phyloP scores from a whole-genome alignment of 2,329 filamentous ascomycete genomes.

The Alternaria gansuensis region DNA sequence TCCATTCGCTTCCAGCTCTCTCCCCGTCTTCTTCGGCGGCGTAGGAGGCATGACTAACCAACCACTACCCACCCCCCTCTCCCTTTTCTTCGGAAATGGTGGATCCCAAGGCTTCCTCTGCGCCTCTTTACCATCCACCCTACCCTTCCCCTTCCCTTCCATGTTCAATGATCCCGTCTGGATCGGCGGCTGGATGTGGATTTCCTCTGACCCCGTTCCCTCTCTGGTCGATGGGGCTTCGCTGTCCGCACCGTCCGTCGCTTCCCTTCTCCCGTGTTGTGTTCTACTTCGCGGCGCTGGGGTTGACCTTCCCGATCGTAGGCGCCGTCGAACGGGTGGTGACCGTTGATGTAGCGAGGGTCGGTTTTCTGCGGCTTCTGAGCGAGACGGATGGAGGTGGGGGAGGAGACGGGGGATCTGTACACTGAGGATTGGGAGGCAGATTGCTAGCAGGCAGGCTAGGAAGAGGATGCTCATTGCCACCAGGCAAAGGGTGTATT shows the following conservation, averaged over 20 bases:
- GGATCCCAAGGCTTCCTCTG: slow-evolving; percentile 41
- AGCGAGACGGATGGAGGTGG: slow-evolving; percentile 5
- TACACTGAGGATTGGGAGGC: slow-evolving; percentile 37
- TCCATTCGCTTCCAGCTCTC: slow-evolving; percentile 1
- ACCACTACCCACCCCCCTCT: neutral
- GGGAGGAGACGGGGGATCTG: slow-evolving; percentile 28
- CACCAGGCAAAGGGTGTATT: neutral
- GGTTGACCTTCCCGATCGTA: slow-evolving; percentile 10
- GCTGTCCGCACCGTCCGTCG: slow-evolving; percentile 22
- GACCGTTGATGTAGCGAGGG: slow-evolving; percentile 22
- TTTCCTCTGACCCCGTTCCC: slow-evolving; percentile 8
- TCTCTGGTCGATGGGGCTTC: slow-evolving; percentile 10
- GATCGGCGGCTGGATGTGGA: neutral
- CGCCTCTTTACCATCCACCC: neutral
- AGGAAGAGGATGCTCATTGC: slow-evolving; percentile 30
- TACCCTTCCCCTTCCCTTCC: slow-evolving; percentile 7
- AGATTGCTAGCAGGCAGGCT: slow-evolving; percentile 31
- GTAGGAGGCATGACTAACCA: slow-evolving; percentile 14
- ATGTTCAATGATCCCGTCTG: neutral
- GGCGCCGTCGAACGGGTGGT: slow-evolving; percentile 20
- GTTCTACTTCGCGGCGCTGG: neutral
- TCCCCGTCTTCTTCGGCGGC: slow-evolving; percentile 1
- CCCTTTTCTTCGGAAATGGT: slow-evolving; percentile 29
- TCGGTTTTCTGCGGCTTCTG: slow-evolving; percentile 27
- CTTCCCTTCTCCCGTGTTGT: neutral